phyloP scores from a whole-genome alignment of 2,329 filamentous ascomycete species.

The Clonostachys chloroleuca region DNA sequence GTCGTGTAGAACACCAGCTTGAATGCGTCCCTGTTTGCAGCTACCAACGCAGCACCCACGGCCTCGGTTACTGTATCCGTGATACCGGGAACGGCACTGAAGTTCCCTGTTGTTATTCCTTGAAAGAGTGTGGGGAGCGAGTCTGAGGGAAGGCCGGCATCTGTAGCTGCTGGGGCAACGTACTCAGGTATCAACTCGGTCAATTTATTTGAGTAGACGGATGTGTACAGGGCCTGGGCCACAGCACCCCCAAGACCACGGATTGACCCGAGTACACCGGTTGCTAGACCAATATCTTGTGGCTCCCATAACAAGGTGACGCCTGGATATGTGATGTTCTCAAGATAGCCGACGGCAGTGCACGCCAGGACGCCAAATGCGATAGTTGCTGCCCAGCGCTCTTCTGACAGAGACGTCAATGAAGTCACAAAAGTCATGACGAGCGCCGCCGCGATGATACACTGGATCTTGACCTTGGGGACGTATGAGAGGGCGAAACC shows the following conservation, averaged over 20 bases:
- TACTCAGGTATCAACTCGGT: slow-evolving; percentile 21
- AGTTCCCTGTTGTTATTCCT: slow-evolving; percentile 21
- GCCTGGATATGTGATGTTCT: slow-evolving; percentile 33
- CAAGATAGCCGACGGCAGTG: slow-evolving; percentile 27
- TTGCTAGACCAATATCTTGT: slow-evolving; percentile 39
- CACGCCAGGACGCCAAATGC: slow-evolving; percentile 23
- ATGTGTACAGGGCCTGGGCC: slow-evolving; percentile 26
- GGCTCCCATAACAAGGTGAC: slow-evolving; percentile 39
- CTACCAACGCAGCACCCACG: slow-evolving; percentile 24
- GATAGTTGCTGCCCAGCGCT: slow-evolving; percentile 19
- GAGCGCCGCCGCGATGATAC: slow-evolving; percentile 18
- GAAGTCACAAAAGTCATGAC: slow-evolving; percentile 25
- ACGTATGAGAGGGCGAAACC: slow-evolving; percentile 27
- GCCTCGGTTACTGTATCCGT: slow-evolving; percentile 22
- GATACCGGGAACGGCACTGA: slow-evolving; percentile 24
- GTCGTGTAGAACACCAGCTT: slow-evolving; percentile 33
- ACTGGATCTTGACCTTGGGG: slow-evolving; percentile 26
- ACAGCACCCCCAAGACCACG: slow-evolving; percentile 33
- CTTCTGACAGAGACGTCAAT: slow-evolving; percentile 17
- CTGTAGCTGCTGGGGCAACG: slow-evolving; percentile 24
- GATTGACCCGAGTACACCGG: slow-evolving; percentile 37
- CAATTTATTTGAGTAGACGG: slow-evolving; percentile 28
- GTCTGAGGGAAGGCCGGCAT: slow-evolving; percentile 25
- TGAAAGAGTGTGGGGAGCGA: slow-evolving; percentile 24
- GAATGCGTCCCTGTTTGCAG: slow-evolving; percentile 37